These are phyloP conservation scores for Gossypium arboreum DNA, from an alignment of 345 rosid genomes.

Conservation along the genomic window DNA sequence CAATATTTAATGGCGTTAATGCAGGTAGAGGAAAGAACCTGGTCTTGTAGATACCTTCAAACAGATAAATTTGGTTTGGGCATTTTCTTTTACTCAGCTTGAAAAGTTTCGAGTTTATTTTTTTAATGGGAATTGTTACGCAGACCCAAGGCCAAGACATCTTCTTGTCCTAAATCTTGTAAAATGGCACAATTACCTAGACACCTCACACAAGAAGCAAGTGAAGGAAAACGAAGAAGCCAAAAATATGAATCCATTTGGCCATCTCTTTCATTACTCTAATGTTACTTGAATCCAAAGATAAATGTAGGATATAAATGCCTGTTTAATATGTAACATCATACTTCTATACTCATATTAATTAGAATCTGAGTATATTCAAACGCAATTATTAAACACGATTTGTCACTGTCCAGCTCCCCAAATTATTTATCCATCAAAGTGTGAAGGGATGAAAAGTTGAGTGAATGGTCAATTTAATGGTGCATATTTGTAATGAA, in stretches of 20 bases:
- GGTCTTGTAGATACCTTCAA: slow-evolving; percentile 11
- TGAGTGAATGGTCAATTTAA: slow-evolving; percentile 13
- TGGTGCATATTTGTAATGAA: neutral
- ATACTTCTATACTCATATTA: too few species aligned
- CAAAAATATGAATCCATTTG: neutral
- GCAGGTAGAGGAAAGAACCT: slow-evolving; percentile 3
- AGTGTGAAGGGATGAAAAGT: neutral
- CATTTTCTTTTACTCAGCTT: slow-evolving; percentile 4
- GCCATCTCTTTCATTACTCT: neutral
- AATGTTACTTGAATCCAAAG: too few species aligned
- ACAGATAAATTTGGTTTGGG: slow-evolving; percentile 9
- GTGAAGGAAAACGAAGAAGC: neutral
- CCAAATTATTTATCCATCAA: too few species aligned
- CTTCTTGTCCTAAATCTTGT: slow-evolving; percentile 12
- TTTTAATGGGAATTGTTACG: neutral
- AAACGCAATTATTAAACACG: too few species aligned
- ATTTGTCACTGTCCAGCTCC: too few species aligned
- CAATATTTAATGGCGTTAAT: neutral
- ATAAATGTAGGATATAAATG: too few species aligned
- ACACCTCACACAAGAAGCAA: neutral
- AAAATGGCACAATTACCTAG: slow-evolving; percentile 12
- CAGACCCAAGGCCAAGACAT: neutral
- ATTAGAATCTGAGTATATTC: too few species aligned
- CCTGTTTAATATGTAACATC: too few species aligned
- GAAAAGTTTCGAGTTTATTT: neutral